A percentile compares a stretch with the other conserved stretches of the same genome.
Conservation (phyloP, 2,329 filamentous ascomycete species). For the Colletotrichum sp. region DNA sequence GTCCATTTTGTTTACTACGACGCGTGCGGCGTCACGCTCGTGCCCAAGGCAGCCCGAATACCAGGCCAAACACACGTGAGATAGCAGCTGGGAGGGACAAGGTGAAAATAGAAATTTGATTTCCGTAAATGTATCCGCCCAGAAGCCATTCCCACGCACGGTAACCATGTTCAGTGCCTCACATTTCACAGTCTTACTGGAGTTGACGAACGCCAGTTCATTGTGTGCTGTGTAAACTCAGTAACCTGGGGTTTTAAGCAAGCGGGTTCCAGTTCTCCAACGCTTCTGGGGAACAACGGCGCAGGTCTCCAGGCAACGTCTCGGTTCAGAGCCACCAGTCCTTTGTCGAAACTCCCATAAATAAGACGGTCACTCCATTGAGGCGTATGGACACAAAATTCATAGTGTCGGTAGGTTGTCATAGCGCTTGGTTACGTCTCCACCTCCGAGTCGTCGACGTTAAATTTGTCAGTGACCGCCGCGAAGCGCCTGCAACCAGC, state of each 20-base stretch:
- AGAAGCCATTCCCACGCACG: neutral
- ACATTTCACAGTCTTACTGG: neutral
- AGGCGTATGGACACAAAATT: neutral
- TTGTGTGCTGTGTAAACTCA: neutral
- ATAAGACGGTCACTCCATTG: neutral
- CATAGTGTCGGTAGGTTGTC: no score
- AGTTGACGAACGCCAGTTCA: neutral
- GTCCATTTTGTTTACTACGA: accelerated
- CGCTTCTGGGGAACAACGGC: neutral
- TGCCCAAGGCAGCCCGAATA: neutral
- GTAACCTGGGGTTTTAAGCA: neutral
- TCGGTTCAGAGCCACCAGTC: neutral
- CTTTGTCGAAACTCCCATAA: neutral
- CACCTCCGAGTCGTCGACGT: no score
- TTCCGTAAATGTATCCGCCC: neutral
- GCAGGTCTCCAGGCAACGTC: neutral
- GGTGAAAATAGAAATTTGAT: neutral
- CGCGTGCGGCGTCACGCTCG: neutral
- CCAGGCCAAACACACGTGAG: neutral
- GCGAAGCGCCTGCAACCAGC: neutral
- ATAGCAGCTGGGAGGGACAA: neutral
- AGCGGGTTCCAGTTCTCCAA: neutral
- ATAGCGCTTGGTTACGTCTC: no score
- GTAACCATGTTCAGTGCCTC: neutral
- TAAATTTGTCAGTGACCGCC: no score